Percentiles rank a stretch among this genome's conserved stretches.
Evolutionary conservation across 257 asterid species (phyloP).

Genomic region (Apocynum venetum): DNA sequence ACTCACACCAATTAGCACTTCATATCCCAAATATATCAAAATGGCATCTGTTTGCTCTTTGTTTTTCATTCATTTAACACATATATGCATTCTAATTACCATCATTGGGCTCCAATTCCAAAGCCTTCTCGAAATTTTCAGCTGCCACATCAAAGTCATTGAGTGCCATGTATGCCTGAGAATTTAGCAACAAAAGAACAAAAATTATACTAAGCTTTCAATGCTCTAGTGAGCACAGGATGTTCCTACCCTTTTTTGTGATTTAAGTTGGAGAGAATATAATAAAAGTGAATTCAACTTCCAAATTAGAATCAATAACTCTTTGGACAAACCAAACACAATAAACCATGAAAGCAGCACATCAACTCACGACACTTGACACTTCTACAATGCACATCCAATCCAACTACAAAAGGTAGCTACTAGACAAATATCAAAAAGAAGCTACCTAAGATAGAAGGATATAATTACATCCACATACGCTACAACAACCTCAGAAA

Average conservation of each 20-base stretch:
- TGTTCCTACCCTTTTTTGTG: not conserved
- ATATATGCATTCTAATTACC: conserved; percentile 18
- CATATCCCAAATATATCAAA: not conserved
- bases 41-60: not conserved
- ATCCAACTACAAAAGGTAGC: not conserved
- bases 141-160: conserved; percentile 34
- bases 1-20: not conserved
- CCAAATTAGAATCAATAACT: not conserved
- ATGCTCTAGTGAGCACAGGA: not conserved
- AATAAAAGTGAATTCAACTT: not conserved
- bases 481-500: not conserved
- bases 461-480: not conserved
- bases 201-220: not conserved
- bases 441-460: too few relatives aligned
- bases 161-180: conserved; percentile 44
- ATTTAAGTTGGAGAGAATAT: not conserved
- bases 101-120: conserved; percentile 35
- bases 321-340: not conserved
- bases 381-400: not conserved
- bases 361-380: not conserved
- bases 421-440: too few relatives aligned
- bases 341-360: not conserved
- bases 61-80: not conserved
- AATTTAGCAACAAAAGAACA: conserved; percentile 9
- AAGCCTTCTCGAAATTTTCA: conserved; percentile 39